phyloP scores from a whole-genome alignment of 2,329 filamentous ascomycete species.

The Cryphonectria radicalis region DNA sequence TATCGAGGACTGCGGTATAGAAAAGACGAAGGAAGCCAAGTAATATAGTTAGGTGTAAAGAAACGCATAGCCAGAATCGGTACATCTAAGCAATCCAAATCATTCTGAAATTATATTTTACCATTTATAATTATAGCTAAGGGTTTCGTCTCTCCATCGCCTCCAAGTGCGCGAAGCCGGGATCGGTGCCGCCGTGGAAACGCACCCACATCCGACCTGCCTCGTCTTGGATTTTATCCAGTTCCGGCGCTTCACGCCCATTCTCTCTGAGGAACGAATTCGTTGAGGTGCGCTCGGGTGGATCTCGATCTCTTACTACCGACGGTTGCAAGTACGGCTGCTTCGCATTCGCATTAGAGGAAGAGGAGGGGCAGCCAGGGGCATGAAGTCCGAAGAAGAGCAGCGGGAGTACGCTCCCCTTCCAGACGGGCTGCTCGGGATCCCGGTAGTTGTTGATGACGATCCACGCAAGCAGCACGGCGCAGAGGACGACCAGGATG shows the following conservation, averaged over 20 bases:
- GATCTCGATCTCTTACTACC: not conserved
- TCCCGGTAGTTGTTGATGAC: constrained; percentile 28
- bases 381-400: constrained; percentile 29
- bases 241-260: constrained; percentile 23
- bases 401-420: constrained; percentile 28
- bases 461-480: constrained; percentile 28
- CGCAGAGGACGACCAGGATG: constrained; percentile 25
- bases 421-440: constrained; percentile 32
- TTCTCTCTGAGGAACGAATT: constrained; percentile 12
- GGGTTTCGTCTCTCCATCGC: constrained; percentile 1
- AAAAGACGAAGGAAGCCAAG: too few species aligned
- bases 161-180: constrained; percentile 20
- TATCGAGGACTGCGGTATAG: too few species aligned
- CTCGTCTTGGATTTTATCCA: constrained; percentile 22
- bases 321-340: not conserved
- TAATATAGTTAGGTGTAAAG: too few species aligned
- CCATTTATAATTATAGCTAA: too few species aligned
- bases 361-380: not conserved
- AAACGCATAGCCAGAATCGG: too few species aligned
- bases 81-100: too few species aligned
- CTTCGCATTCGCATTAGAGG: not conserved
- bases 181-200: constrained; percentile 26
- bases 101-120: too few species aligned
- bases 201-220: constrained; percentile 27
- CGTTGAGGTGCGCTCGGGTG: not conserved